Evolutionary conservation across 306 rosid species (phyloP).

Genomic region (Myrica gale): DNA sequence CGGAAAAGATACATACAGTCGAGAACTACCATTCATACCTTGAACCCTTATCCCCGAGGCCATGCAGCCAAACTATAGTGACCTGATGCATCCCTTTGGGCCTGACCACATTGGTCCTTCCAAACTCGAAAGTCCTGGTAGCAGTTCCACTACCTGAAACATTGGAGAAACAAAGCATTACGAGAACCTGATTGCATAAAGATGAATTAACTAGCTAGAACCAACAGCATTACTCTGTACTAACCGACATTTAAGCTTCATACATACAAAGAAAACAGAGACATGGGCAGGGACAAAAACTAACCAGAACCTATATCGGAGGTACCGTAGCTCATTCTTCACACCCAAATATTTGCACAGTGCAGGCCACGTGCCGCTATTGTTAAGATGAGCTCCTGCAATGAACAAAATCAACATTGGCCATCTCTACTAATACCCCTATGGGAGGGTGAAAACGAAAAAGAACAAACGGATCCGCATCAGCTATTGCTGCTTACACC

Average conservation of each 20-base stretch:
- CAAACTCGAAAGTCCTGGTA: constrained; percentile 71
- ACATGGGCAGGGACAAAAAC: constrained; percentile 36
- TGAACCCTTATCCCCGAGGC: constrained; percentile 88
- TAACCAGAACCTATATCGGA: constrained; percentile 66
- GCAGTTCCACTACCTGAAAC: constrained; percentile 66
- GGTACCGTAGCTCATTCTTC: constrained; percentile 66
- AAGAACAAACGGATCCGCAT: constrained; percentile 50
- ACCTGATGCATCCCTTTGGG: constrained; percentile 89
- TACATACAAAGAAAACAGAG: constrained; percentile 10
- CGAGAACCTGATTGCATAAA: constrained; percentile 30
- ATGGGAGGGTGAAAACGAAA: constrained; percentile 40
- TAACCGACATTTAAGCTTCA: constrained; percentile 1
- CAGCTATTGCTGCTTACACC: constrained; percentile 39
- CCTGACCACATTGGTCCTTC: constrained; percentile 90
- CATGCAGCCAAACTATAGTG: constrained; percentile 92
- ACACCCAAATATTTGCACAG: constrained; percentile 27
- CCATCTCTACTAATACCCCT: constrained; percentile 59
- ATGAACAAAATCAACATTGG: constrained; percentile 49
- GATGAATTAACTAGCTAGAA: constrained; percentile 17
- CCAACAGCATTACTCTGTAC: neutral
- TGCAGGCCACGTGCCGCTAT: constrained; percentile 35
- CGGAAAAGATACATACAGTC: constrained; percentile 18
- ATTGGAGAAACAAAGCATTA: constrained; percentile 38
- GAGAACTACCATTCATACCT: constrained; percentile 48
- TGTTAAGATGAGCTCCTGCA: constrained; percentile 55